A percentile compares a stretch with the other conserved stretches of the same genome.
Evolutionary conservation across 2,329 filamentous ascomycete species (phyloP).

Genomic region (Penicillium sp.): DNA sequence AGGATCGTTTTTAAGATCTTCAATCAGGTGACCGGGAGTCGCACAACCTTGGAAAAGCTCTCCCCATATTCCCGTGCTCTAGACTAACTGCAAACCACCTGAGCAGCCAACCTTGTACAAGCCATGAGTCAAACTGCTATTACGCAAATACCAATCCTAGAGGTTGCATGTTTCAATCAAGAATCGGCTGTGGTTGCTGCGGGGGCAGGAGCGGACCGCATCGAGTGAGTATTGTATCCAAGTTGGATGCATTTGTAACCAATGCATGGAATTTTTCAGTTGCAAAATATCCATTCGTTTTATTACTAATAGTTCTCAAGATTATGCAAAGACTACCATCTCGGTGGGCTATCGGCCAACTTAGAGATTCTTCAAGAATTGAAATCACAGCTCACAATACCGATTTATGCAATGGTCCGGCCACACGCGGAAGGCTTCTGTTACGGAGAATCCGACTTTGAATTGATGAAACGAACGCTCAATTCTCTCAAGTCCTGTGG

Average conservation of each 20-base stretch:
- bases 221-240: constrained; percentile 47
- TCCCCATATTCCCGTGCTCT: not conserved
- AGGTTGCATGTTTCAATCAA: constrained; percentile 51
- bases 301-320: constrained; percentile 42
- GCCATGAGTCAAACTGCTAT: not conserved
- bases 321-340: constrained; percentile 20
- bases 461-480: constrained; percentile 45
- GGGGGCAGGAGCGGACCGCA: constrained; percentile 46
- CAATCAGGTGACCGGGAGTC: not conserved
- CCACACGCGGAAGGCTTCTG: constrained; percentile 48
- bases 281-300: constrained; percentile 7
- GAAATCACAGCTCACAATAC: constrained; percentile 32
- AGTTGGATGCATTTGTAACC: not conserved
- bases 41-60: not conserved
- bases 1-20: not conserved
- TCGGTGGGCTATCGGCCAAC: constrained; percentile 18
- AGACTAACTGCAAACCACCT: not conserved
- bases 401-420: constrained; percentile 55
- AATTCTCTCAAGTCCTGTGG: constrained; percentile 30
- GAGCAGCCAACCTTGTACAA: not conserved
- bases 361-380: constrained; percentile 23
- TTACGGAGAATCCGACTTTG: constrained; percentile 44
- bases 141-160: constrained; percentile 19
- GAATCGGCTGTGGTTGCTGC: constrained; percentile 46
- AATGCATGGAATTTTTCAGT: not conserved